Percentiles rank a stretch among this genome's conserved stretches.
phyloP scores from a whole-genome alignment of 495 filamentous ascomycete species.

The Aspergillus taichungensis region DNA sequence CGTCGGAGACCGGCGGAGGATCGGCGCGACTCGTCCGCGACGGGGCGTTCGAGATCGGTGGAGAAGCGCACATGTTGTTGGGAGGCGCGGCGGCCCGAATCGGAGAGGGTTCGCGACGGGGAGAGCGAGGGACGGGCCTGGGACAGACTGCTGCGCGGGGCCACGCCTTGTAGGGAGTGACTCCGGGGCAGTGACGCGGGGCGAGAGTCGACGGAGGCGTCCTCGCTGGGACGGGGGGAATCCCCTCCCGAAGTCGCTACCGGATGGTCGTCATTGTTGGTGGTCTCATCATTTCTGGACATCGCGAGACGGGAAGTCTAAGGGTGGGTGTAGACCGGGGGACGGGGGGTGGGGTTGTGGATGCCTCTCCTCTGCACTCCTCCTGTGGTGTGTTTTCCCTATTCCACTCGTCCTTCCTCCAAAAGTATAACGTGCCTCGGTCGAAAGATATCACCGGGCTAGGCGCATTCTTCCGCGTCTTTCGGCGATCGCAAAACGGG shows the following conservation, averaged over 20 bases:
- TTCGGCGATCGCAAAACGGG: no score
- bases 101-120: slow-evolving; percentile 26
- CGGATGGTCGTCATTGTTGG: slow-evolving; percentile 7
- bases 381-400: no score
- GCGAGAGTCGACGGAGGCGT: not conserved
- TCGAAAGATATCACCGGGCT: no score
- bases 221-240: not conserved
- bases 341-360: no score
- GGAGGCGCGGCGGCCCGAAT: slow-evolving; percentile 25
- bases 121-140: slow-evolving; percentile 19
- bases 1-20: slow-evolving; percentile 17
- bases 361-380: no score
- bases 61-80: slow-evolving; percentile 37
- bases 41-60: slow-evolving; percentile 26
- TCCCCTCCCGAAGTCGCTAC: slow-evolving; percentile 1
- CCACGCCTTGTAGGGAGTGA: slow-evolving; percentile 6
- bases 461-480: no score
- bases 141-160: slow-evolving; percentile 1
- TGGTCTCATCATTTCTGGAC: slow-evolving; percentile 18
- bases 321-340: slow-evolving; percentile 3
- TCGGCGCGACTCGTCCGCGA: slow-evolving; percentile 14
- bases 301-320: slow-evolving; percentile 11
- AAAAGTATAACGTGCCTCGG: no score
- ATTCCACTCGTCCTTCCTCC: no score
- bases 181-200: slow-evolving; percentile 8